Base-by-base conservation (phyloP, 257 asterid genomes). In the Euphrasia confusa region DNA sequence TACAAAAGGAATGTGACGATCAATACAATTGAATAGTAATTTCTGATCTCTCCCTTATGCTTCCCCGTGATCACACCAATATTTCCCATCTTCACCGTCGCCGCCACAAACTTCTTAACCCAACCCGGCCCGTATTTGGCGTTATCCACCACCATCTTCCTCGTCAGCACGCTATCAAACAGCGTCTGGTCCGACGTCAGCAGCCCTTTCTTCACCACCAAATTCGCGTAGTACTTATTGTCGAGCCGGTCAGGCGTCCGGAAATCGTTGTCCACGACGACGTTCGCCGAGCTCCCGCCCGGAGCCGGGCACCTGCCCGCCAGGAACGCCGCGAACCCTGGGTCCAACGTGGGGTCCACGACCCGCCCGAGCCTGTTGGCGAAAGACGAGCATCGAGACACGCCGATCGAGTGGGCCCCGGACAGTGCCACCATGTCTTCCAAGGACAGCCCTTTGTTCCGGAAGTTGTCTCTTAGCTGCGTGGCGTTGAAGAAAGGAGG, bases 371-470 rank as follows among this genome's bases (percentile, higher is more conserved):
- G 75, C 26, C 94, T 58, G 48, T 1, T 58, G 17, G 79, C 39
- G 45, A 85, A 80, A 39, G 84, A 53, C 8, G 81, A 64, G 42
- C 94, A 85, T 50, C 78, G 89, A 30, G 81, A 64, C 7, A 81
- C 63, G 0, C 89, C 94, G 10, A 85, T 66, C 12, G 89, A 82
- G 40, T 85, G 87, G 10, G 94, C 74, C 2, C 94, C 89, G 5
- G 94, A 82, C 4, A 85, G 89, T 0, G 85, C 79, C 3, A 85
- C 94, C 89, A 85, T 85, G 8, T 85, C 87, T 3, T 82, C 89
- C 0, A 82, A 71, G 2, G 94, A 73, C 8, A 85, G 52, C 3
- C 89, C 94, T 61, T 85, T 85, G 10, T 49, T 47, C 27, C 15
- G 12, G 76, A 85, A 85, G 60, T 58, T 80, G 63, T 66, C 80